These are phyloP conservation scores for Ogataea hybrid DNA, from an alignment of 1,139 yeast species.

Conservation along the genomic window DNA sequence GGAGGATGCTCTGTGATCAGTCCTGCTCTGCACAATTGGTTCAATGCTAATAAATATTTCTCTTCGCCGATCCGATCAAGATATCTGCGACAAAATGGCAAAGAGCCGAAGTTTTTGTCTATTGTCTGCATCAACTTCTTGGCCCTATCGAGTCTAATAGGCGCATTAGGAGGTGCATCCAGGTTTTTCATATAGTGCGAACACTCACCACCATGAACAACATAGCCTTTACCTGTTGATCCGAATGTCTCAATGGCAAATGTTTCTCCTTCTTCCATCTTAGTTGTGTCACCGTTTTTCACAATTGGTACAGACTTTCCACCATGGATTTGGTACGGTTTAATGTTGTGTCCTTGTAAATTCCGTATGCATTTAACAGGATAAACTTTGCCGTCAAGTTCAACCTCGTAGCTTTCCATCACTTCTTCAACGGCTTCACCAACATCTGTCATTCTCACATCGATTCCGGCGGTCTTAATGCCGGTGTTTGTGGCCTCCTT, in stretches of 20 bases:
- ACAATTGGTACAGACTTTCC: constrained; percentile 97
- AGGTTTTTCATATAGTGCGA: constrained; percentile 81
- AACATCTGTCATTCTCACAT: constrained; percentile 89
- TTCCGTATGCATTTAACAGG: constrained; percentile 90
- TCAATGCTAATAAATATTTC: constrained; percentile 85
- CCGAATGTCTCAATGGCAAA: constrained; percentile 99
- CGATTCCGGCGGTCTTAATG: constrained; percentile 89
- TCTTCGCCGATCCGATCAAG: constrained; percentile 91
- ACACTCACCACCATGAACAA: constrained; percentile 82
- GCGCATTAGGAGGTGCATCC: constrained; percentile 45
- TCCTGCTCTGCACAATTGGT: constrained; percentile 81
- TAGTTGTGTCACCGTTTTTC: constrained; percentile 86
- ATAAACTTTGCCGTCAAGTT: constrained; percentile 77
- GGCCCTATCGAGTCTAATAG: constrained; percentile 64
- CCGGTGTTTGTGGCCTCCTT: constrained; percentile 94
- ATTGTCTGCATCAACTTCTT: constrained; percentile 64
- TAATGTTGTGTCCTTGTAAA: constrained; percentile 92
- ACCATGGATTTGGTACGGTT: constrained; percentile 80
- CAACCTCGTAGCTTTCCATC: constrained; percentile 95
- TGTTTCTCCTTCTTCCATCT: constrained; percentile 98
- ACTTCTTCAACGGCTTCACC: constrained; percentile 97
- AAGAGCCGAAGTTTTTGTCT: constrained; percentile 81
- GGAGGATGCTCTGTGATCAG: constrained; percentile 96
- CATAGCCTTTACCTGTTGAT: constrained; percentile 92
- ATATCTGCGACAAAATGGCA: constrained; percentile 96